These are phyloP conservation scores for Austropuccinia psidii DNA, from an alignment of 1,284 basidiomycete genomes.

Conservation along the genomic window DNA sequence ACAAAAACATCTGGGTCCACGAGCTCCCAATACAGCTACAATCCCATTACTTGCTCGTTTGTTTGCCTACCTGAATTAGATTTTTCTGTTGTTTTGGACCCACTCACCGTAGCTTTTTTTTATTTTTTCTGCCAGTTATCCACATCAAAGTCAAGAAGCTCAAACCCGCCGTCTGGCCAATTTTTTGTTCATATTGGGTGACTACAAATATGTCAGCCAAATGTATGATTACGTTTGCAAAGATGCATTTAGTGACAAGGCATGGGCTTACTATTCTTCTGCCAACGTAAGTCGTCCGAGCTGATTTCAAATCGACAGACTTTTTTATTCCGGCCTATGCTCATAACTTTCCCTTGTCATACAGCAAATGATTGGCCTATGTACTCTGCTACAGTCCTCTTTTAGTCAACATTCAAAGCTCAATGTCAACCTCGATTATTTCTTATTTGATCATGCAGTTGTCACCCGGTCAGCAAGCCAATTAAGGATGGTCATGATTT, in stretches of 20 bases:
- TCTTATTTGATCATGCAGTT: neutral
- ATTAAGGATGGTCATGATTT: slow-evolving; percentile 12
- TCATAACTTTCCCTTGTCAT: neutral
- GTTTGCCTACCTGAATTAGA: too few species aligned
- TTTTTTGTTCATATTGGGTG: slow-evolving; percentile 84
- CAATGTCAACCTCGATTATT: slow-evolving; percentile 6
- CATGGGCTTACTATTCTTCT: slow-evolving; percentile 41
- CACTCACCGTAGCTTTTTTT: too few species aligned
- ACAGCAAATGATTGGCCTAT: slow-evolving; percentile 34
- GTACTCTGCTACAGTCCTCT: slow-evolving; percentile 11
- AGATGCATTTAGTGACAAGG: slow-evolving; percentile 46
- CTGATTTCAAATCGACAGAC: neutral
- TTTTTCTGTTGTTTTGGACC: too few species aligned
- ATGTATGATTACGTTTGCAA: slow-evolving; percentile 75
- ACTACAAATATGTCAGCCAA: slow-evolving; percentile 71
- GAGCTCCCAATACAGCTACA: too few species aligned
- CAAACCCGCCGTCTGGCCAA: slow-evolving; percentile 69
- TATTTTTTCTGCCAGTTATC: slow-evolving; percentile 50
- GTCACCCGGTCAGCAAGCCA: neutral
- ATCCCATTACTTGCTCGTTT: too few species aligned
- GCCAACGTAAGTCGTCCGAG: slow-evolving; percentile 42
- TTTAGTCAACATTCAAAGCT: slow-evolving; percentile 9
- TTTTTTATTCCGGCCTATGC: neutral
- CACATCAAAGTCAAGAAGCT: slow-evolving; percentile 49
- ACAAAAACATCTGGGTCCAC: too few species aligned